A percentile compares a stretch with the other conserved stretches of the same genome.
phyloP scores from a whole-genome alignment of 306 rosid species.

The Citrullus amarus region DNA sequence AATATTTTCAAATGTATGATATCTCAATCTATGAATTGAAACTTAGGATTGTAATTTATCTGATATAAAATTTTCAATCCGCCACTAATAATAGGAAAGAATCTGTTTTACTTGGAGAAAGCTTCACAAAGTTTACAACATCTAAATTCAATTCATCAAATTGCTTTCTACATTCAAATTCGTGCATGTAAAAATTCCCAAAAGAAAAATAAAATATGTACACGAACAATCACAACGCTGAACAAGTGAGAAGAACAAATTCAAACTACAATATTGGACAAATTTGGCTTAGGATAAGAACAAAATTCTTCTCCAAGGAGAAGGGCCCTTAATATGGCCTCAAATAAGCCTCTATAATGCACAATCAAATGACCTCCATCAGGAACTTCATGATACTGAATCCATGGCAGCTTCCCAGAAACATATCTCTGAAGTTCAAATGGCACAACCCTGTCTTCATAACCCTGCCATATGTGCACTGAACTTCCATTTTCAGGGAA shows the following conservation, averaged over 20 bases:
- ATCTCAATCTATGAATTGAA: too few relatives aligned
- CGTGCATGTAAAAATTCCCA: neutral
- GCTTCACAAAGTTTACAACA: too few relatives aligned
- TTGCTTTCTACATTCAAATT: neutral
- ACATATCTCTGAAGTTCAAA: slow-evolving; percentile 57
- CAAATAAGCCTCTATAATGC: slow-evolving; percentile 66
- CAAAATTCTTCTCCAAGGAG: slow-evolving; percentile 65
- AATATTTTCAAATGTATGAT: too few relatives aligned
- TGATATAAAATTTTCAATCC: too few relatives aligned
- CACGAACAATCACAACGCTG: neutral
- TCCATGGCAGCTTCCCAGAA: slow-evolving; percentile 64
- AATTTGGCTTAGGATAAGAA: slow-evolving; percentile 22
- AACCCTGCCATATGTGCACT: slow-evolving; percentile 90
- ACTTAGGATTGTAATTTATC: too few relatives aligned
- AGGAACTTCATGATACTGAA: slow-evolving; percentile 69
- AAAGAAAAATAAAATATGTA: neutral
- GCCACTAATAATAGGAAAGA: too few relatives aligned
- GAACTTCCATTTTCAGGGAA: slow-evolving; percentile 37
- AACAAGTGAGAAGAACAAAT: neutral
- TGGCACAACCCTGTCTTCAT: slow-evolving; percentile 83
- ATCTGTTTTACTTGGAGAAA: too few relatives aligned
- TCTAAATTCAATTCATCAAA: neutral
- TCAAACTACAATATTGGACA: neutral
- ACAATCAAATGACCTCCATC: slow-evolving; percentile 87
- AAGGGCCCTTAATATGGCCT: slow-evolving; percentile 72